Base-by-base conservation (phyloP, 2,329 filamentous ascomycete species). In the Exserohilum rostratum region DNA sequence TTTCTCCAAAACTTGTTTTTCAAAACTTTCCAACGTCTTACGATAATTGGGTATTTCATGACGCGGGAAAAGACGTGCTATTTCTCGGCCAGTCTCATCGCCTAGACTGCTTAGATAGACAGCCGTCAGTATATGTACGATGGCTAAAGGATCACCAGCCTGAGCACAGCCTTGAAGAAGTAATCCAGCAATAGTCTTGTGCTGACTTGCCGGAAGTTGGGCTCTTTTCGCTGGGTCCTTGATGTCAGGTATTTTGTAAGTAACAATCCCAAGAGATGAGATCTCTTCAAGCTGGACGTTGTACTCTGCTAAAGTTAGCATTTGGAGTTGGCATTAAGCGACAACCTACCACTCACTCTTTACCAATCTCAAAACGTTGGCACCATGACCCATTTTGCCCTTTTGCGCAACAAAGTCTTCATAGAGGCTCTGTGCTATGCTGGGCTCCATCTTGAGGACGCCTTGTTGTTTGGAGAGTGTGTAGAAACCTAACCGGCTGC, bases 91-190 rank as follows among this genome's bases (percentile, higher is more conserved):
- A 29, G 43, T 46, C 4, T 48, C 40, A 7, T 60, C 27, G 17
- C 54, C 63, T 17, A 51, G 34, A 15, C 33, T 53, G 38, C 49
- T 62, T 10, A 63, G 53, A 50, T 69, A 65, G 13, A 70, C 57
- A 17, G 64, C 66, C n/a, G 57, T 64, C 27, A 73, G 39, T 34
- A 73, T 61, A 46, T 71, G 67, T 6, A 72, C 56, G 10, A 68
- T 65, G 7, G 72, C 67, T 6, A 66, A 50, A 2, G 63, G 57
- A 5, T 74, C 72, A 45, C 58, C 55, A n/a, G 62, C 62, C 12
- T 66, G 61, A 7, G 63, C 67, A 52, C 68, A 71, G 10, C 65
- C 71, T 37, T 73, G 52, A 3, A 74, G 60, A 12, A 75, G 39
- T 0, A 55, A 29, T 5, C 31, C 50, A 6, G 65, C 55, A 15